Percentiles rank a stretch among this genome's conserved stretches.
Conservation (phyloP, 768 basidiomycete species). For the Termitomyces sp. region DNA sequence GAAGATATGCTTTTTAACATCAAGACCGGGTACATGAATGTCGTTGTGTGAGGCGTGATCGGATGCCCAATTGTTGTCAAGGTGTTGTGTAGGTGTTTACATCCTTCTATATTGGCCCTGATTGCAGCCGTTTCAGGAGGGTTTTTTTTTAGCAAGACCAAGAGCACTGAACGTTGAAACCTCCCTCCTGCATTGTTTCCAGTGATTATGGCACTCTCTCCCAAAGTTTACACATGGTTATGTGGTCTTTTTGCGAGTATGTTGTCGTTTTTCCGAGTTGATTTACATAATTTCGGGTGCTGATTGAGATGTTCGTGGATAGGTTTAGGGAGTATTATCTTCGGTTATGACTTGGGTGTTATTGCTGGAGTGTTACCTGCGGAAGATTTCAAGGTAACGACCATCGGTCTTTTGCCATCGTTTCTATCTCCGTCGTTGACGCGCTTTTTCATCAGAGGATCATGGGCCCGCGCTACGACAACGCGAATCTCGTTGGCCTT, state of each 20-base stretch:
- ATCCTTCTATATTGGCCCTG: conserved; percentile 7
- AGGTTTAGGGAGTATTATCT: conserved; percentile 42
- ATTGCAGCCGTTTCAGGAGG: background rate
- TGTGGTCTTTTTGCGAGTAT: conserved; percentile 49
- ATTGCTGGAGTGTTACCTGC: conserved; percentile 44
- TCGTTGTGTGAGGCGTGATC: background rate
- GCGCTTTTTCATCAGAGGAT: background rate
- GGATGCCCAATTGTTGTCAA: conserved; percentile 5
- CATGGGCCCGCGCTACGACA: conserved; percentile 32
- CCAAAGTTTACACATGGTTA: conserved; percentile 51
- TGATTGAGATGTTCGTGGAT: background rate
- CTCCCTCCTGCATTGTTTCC: background rate
- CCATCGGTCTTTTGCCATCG: background rate
- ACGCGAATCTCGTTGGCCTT: conserved; percentile 33
- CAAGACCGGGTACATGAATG: conserved; percentile 1
- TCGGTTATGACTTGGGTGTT: conserved; percentile 50
- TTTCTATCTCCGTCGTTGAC: background rate
- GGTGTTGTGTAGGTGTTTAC: conserved; percentile 5
- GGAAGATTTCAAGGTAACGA: conserved; percentile 29
- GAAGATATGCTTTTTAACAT: background rate
- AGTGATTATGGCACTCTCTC: conserved; percentile 27
- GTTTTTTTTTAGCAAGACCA: background rate
- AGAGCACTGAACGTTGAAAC: background rate
- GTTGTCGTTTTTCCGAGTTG: conserved; percentile 6
- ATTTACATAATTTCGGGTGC: background rate